Evolutionary conservation across 1,284 basidiomycete genomes (phyloP).

Genomic region (Pyrrhoderma noxium): DNA sequence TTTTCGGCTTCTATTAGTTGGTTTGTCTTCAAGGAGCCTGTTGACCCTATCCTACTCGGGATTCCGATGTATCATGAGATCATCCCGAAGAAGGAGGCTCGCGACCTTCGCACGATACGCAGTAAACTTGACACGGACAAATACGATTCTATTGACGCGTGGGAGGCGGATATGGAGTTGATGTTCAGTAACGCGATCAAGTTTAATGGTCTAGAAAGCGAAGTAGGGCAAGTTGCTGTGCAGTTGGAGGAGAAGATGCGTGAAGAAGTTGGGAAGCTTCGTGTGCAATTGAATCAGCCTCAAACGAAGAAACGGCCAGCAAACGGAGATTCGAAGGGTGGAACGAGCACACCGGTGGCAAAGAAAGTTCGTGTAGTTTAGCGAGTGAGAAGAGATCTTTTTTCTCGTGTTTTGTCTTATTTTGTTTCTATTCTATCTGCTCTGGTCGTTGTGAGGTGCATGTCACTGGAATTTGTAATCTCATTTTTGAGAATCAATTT

Average conservation of each 20-base stretch:
- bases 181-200: constrained; percentile 82
- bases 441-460: no score
- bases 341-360: no score
- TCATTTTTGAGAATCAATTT: no score
- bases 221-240: constrained; percentile 55
- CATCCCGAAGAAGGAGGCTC: constrained; percentile 77
- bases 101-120: constrained; percentile 82
- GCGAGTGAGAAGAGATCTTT: no score
- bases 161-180: constrained; percentile 77
- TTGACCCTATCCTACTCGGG: constrained; percentile 66
- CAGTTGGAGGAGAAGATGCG: constrained; percentile 10
- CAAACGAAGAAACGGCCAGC: constrained; percentile 15
- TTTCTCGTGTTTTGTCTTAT: no score
- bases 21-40: constrained; percentile 80
- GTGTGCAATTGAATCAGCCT: background rate
- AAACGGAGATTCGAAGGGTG: background rate
- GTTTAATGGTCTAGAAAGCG: constrained; percentile 79
- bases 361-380: no score
- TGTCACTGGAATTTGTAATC: no score
- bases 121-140: constrained; percentile 77
- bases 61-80: constrained; percentile 82
- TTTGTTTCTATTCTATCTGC: no score
- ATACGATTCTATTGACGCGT: constrained; percentile 69
- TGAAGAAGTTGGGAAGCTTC: constrained; percentile 7
- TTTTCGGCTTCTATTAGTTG: constrained; percentile 36